Evolutionary conservation across 768 basidiomycete species (phyloP), one percentile per base, ranked within the genome.

Genomic region (Mycena polygramma): DNA sequence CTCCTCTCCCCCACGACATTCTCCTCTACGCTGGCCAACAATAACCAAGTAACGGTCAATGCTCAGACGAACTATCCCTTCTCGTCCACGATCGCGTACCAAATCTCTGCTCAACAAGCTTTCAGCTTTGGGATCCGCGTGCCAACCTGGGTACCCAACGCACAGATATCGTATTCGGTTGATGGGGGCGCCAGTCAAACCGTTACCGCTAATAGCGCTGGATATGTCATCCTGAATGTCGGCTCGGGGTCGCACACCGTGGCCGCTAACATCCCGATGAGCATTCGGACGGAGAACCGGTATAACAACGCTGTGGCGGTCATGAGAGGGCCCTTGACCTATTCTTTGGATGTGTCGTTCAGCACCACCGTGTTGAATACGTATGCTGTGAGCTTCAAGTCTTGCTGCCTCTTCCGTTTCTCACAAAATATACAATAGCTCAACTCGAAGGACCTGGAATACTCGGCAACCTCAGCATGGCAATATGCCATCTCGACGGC

Each of bases 81-180:
- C 49, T 63, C 66, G 43, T 71, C 70, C 15, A 48, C 62, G 15
- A 67, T 71, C 61, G 53, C 20, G 8, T 71, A 71, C 66, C 48
- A 41, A 7, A 71, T 68, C 22, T 26, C 66, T 5, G 61, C 70
- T 10, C 45, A 55, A 20, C 60, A 62, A 41, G 61, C 61, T 8
- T 71, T 71, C 57, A 64, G 52, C 64, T 60, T 71, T 8, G 70
- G 70, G 15, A 71, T 71, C 49, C 70, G 70, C 30, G 70, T 71
- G 2, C 70, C 70, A 14, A 26, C 54, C 24, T 71, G 66, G 66
- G 66, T 71, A 15, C n/a, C 66, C 10, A 51, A 48, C n/a, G 36
- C 61, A 46, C n/a, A 53, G 36, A 68, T 71, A 52, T 22, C 66
- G 20, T 67, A 67, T 43, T 35, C 66, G 4, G 51, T 71, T 10